Percentiles rank a stretch among this genome's conserved stretches.
Evolutionary conservation across 495 filamentous ascomycete species (phyloP).

Genomic region (Cercophora samala): DNA sequence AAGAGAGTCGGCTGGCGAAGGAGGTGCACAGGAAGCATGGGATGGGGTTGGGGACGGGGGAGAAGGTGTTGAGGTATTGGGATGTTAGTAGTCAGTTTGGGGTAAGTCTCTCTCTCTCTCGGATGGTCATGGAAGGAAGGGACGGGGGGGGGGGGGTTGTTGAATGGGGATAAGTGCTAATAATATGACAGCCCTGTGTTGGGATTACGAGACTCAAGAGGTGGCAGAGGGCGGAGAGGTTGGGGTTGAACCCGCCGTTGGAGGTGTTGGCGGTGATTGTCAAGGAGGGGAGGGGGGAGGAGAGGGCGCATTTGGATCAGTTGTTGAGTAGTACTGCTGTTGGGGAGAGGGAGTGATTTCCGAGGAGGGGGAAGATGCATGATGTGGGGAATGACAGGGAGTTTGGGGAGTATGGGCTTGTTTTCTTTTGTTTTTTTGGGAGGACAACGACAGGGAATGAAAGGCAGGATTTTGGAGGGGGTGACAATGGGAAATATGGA

Average conservation of each 20-base stretch:
- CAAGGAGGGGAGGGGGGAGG: conserved; percentile 53
- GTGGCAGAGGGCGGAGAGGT: conserved; percentile 77
- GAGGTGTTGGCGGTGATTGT: conserved; percentile 87
- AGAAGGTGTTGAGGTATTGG: conserved; percentile 85
- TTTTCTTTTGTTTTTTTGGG: background rate
- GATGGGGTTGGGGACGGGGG: conserved; percentile 61
- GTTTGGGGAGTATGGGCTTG: background rate
- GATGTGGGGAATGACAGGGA: background rate
- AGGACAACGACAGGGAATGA: background rate
- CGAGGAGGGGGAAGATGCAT: background rate
- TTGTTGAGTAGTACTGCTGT: conserved; percentile 55
- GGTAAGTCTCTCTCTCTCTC: conserved; percentile 61
- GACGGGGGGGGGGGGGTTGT: too few relatives aligned
- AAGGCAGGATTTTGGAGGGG: background rate
- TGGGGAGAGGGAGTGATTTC: conserved; percentile 20
- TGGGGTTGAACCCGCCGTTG: conserved; percentile 80
- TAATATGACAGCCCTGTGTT: conserved; percentile 73
- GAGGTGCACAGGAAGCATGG: conserved; percentile 63
- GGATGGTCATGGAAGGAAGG: too few relatives aligned
- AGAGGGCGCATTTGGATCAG: conserved; percentile 78
- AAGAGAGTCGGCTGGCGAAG: conserved; percentile 48
- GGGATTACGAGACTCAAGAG: conserved; percentile 78
- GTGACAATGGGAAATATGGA: background rate
- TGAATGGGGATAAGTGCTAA: background rate
- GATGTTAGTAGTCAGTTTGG: conserved; percentile 87